Evolutionary conservation across 2,329 filamentous ascomycete species (phyloP), one percentile per base, ranked within the genome.

Genomic region (Colletotrichum sp.): DNA sequence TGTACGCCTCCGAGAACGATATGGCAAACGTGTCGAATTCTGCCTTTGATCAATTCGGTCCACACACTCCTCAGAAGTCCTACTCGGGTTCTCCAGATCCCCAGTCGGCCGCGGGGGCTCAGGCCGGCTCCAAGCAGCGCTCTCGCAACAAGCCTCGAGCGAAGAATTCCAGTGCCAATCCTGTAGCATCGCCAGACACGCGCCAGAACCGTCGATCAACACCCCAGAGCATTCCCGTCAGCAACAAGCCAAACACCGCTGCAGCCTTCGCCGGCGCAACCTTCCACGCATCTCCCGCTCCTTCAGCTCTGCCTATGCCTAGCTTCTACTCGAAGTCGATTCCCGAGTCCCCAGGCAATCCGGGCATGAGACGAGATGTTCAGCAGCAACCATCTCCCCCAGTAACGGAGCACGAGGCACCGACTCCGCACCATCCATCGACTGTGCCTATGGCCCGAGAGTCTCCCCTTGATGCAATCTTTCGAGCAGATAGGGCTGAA

Each of bases 251-350:
- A 62, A 84, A 85, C 65, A 84, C 85, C 34, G 85, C 85, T 65
- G 88, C 92, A 76, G 93, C 94, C 62, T 99, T 98, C 85, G 97
- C 97, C 52, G 97, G 96, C 16, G 94, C 96, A 39, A 98, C 96
- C 7, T 99, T 99, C 84, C 96, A 98, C 84, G 95, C 96, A 55
- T 99, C 97, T 11, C 97, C 97, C 25, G 96, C 96, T 3, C 94
- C 97, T 1, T 98, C 96, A 11, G 93, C 95, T 29, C 89, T 99
- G 36, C 97, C 97, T 1, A 94, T 98, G 75, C 97, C 97, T 13
- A 98, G 94, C 81, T 98, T 98, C 84, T 91, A 89, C 39, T 93
- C 94, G 32, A 96, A 94, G 81, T 93, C 95, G 0, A 89, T 95
- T 15, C 93, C 93, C 5, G 93, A 94, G 73, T 93, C 93, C 5